Evolutionary conservation across 2,329 filamentous ascomycete genomes (phyloP).

Genomic region (Epichloe glyceriae): DNA sequence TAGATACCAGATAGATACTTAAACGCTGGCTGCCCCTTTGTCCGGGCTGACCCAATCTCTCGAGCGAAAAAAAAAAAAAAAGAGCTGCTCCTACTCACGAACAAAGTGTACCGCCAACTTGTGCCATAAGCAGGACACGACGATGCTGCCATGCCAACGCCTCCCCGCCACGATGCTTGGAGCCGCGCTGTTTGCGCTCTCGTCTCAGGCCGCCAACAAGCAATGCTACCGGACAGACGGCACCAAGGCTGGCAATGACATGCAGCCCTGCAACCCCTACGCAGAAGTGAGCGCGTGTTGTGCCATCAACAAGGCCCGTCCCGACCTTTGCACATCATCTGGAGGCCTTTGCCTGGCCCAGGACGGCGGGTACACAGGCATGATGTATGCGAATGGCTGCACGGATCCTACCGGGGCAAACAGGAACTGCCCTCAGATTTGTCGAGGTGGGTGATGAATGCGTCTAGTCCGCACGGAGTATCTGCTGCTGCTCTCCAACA

Average conservation of each 20-base stretch:
- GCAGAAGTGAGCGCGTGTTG: slow-evolving; percentile 12
- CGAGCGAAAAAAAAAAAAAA: too few species aligned
- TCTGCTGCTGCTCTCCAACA: background rate
- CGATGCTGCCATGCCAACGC: background rate
- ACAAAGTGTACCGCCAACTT: too few species aligned
- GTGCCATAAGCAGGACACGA: background rate
- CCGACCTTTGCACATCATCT: slow-evolving; percentile 12
- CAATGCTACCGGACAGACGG: background rate
- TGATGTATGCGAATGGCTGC: slow-evolving; percentile 12
- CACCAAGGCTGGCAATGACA: background rate
- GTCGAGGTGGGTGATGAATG: slow-evolving; percentile 3
- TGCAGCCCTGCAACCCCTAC: slow-evolving; percentile 9
- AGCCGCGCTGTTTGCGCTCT: background rate
- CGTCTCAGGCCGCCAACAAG: background rate
- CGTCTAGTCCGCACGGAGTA: too few species aligned
- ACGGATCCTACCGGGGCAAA: slow-evolving; percentile 9
- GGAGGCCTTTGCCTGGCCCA: slow-evolving; percentile 11
- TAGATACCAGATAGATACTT: too few species aligned
- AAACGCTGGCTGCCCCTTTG: too few species aligned
- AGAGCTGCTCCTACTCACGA: too few species aligned
- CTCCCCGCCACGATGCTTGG: background rate
- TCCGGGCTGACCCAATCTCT: too few species aligned
- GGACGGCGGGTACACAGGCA: slow-evolving; percentile 6
- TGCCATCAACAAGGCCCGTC: slow-evolving; percentile 7
- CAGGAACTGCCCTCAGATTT: slow-evolving; percentile 9